Evolutionary conservation across 768 basidiomycete genomes (phyloP).

Genomic region (Pulveroboletus sp.): DNA sequence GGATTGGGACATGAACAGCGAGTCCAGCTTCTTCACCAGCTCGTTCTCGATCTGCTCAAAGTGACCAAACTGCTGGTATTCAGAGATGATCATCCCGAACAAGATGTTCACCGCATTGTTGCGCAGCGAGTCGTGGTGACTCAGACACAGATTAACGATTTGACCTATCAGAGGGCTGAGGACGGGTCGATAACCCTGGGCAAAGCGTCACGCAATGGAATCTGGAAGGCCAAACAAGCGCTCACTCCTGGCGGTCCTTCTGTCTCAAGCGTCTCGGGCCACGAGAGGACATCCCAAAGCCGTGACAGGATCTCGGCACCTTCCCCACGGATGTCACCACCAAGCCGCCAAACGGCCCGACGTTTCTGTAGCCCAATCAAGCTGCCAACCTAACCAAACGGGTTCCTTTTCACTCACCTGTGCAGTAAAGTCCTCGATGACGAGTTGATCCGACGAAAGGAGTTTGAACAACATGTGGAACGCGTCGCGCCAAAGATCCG

Average conservation of each 20-base stretch:
- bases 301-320: slow-evolving; percentile 75
- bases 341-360: slow-evolving; percentile 93
- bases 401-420: slow-evolving; percentile 54
- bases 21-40: slow-evolving; percentile 85
- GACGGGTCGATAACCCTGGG: slow-evolving; percentile 78
- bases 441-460: slow-evolving; percentile 84
- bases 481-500: slow-evolving; percentile 74
- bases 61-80: slow-evolving; percentile 78
- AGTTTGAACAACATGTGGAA: slow-evolving; percentile 81
- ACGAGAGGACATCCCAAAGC: slow-evolving; percentile 84
- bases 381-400: slow-evolving; percentile 1
- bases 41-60: slow-evolving; percentile 91
- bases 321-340: slow-evolving; percentile 91
- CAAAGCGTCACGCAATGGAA: neutral
- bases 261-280: slow-evolving; percentile 55
- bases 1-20: slow-evolving; percentile 88
- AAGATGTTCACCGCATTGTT: slow-evolving; percentile 89
- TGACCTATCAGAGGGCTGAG: slow-evolving; percentile 83
- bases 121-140: slow-evolving; percentile 89
- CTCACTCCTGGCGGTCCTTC: slow-evolving; percentile 64
- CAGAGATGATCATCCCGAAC: slow-evolving; percentile 92
- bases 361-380: slow-evolving; percentile 62
- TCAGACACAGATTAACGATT: slow-evolving; percentile 88
- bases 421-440: slow-evolving; percentile 92
- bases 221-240: slow-evolving; percentile 1